Evolutionary conservation across 1,284 basidiomycete species (phyloP), one percentile per base, ranked within the genome.

Genomic region (Ustilago shanxiensis): DNA sequence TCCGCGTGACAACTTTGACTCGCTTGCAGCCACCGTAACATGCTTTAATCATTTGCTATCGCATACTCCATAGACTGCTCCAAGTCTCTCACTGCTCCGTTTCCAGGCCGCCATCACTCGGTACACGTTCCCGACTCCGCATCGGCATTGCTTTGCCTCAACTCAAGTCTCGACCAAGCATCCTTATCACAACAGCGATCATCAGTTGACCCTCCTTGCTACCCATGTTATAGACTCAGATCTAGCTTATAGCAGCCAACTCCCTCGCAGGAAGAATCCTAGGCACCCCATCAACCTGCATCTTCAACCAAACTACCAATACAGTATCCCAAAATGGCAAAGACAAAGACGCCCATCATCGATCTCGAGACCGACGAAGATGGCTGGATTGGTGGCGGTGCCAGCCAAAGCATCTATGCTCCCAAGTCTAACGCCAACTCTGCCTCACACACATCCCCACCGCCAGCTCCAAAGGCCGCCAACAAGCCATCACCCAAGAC

Each of bases 341-440:
- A 61, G 20, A 41, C 52, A 22, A 68, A 68, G 11, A 67, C 61
- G 0, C 58, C 64, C 44, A 52, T 71, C 65, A 65, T 67, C 28
- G 61, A 76, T 45, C 63, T 76, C 7, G 68, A 76, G 37, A 61
- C 64, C 20, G 76, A 73, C 44, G 53, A 70, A 24, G 76, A 76
- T 16, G 76, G 72, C 56, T 79, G 75, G 72, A 76, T 76, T 37
- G 67, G 74, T 11, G 79, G 79, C 11, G 79, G 79, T 22, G 60
- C 76, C 7, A 72, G 63, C 31, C 62, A 76, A 60, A 80, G 79
- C 74, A 79, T 79, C 51, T 74, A 80, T 56, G 79, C 79, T 33
- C 59, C 49, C 44, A 66, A 69, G 33, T 29, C 68, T 3, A 26
- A 44, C n/a, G n/a, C 41, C 41, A n/a, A 59, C 8, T 22, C 60